Percentiles rank a stretch among this genome's conserved stretches.
Conservation (phyloP, 805 yeast species). For the Hagleromyces aurorensis region DNA sequence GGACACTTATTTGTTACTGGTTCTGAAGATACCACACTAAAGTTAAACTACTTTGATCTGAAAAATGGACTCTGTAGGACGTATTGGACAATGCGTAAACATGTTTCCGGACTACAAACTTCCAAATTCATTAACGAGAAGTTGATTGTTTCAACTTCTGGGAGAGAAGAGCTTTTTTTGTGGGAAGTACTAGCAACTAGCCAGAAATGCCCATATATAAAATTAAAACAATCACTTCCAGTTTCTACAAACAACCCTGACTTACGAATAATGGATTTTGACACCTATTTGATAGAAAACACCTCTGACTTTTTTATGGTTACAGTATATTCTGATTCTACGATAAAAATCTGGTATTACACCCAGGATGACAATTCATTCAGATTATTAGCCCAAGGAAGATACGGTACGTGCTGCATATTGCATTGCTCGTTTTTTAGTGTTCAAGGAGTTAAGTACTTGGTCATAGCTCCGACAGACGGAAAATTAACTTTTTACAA, state of each 20-base stretch:
- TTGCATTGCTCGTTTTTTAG: constrained; percentile 48
- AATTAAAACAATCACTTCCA: constrained; percentile 44
- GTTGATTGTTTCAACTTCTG: constrained; percentile 53
- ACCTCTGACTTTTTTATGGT: constrained; percentile 33
- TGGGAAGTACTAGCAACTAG: constrained; percentile 53
- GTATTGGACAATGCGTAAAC: constrained; percentile 63
- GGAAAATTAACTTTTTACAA: constrained; percentile 67
- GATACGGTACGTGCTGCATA: constrained; percentile 70
- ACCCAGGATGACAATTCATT: constrained; percentile 34
- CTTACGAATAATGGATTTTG: constrained; percentile 84
- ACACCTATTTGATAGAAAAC: constrained; percentile 35
- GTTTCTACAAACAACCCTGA: constrained; percentile 63
- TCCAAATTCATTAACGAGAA: constrained; percentile 50
- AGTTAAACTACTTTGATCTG: constrained; percentile 37
- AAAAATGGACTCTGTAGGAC: constrained; percentile 38
- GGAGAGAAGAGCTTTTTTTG: constrained; percentile 78
- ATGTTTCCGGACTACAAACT: constrained; percentile 82
- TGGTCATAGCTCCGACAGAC: constrained; percentile 71
- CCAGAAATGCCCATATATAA: constrained; percentile 37
- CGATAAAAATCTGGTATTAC: constrained; percentile 57
- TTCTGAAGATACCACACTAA: constrained; percentile 81
- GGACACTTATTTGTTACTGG: constrained; percentile 56
- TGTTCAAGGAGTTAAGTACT: constrained; percentile 23
- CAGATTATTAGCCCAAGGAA: constrained; percentile 37
- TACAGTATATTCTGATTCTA: constrained; percentile 81